A percentile compares a stretch with the other conserved stretches of the same genome.
Evolutionary conservation across 108 stramenopile genomes (phyloP).

Genomic region (Nitzschia sp.): DNA sequence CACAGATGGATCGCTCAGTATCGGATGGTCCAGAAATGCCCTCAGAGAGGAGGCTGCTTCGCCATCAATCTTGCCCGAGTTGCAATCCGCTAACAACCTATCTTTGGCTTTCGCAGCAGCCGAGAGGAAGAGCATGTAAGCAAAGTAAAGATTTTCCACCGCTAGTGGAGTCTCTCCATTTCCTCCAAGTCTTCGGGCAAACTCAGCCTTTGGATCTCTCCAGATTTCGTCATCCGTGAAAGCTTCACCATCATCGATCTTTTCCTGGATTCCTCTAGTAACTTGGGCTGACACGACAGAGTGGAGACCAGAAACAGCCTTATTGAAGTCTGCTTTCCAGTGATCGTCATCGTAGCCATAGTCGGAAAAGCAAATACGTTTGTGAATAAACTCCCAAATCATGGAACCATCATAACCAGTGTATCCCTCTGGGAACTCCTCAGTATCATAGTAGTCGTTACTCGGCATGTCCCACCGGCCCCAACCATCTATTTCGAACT

Average conservation of each 20-base stretch:
- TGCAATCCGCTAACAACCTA: constrained; percentile 68
- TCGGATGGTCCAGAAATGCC: constrained; percentile 48
- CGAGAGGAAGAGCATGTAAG: constrained; percentile 88
- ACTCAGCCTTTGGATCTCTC: constrained; percentile 78
- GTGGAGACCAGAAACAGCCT: constrained; percentile 85
- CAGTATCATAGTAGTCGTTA: constrained; percentile 87
- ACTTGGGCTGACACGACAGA: constrained; percentile 84
- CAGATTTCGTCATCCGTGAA: constrained; percentile 55
- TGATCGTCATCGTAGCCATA: constrained; percentile 76
- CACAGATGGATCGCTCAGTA: constrained; percentile 63
- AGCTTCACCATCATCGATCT: constrained; percentile 51
- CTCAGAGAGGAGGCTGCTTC: constrained; percentile 35
- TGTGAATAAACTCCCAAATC: constrained; percentile 85
- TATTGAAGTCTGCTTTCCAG: constrained; percentile 92
- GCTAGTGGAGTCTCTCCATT: constrained; percentile 82
- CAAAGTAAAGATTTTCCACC: constrained; percentile 93
- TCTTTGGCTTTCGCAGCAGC: constrained; percentile 77
- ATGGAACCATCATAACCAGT: constrained; percentile 86
- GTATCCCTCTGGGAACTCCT: constrained; percentile 82
- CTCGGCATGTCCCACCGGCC: constrained; percentile 90
- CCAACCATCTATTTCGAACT: constrained; percentile 88
- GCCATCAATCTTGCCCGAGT: constrained; percentile 52
- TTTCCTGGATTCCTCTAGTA: constrained; percentile 68
- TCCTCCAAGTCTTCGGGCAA: constrained; percentile 64
- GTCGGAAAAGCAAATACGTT: constrained; percentile 68